A percentile compares a stretch with the other conserved stretches of the same genome.
Conservation (phyloP, 805 yeast species). For the Naumovozyma dairenensis region DNA sequence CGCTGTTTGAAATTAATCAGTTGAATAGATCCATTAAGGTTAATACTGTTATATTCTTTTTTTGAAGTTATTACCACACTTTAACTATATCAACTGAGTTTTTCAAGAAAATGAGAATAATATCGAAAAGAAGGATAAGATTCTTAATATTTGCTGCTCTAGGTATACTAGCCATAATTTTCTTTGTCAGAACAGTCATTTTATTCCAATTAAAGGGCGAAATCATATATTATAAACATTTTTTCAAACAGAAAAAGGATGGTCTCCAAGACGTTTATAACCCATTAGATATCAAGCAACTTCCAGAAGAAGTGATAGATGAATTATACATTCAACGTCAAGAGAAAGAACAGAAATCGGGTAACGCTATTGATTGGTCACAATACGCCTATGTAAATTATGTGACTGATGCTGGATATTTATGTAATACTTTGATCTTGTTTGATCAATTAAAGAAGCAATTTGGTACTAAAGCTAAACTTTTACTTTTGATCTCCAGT, state of each 20-base stretch:
- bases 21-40: too few species aligned
- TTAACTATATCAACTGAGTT: too few species aligned
- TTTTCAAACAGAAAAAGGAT: slow-evolving; percentile 21
- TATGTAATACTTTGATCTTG: slow-evolving; percentile 44
- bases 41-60: too few species aligned
- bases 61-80: too few species aligned
- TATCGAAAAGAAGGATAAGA: slow-evolving; percentile 20
- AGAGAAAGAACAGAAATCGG: slow-evolving; percentile 5
- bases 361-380: slow-evolving; percentile 31
- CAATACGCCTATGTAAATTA: slow-evolving; percentile 50
- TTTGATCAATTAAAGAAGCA: slow-evolving; percentile 32
- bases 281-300: slow-evolving; percentile 25
- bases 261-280: slow-evolving; percentile 16
- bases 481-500: slow-evolving; percentile 36
- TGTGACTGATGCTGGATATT: slow-evolving; percentile 43
- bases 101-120: slow-evolving; percentile 16
- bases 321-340: slow-evolving; percentile 11
- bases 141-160: slow-evolving; percentile 7
- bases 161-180: slow-evolving; percentile 6
- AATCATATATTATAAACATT: slow-evolving; percentile 20
- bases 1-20: too few species aligned
- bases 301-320: slow-evolving; percentile 21
- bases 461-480: slow-evolving; percentile 33
- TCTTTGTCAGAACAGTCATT: slow-evolving; percentile 14
- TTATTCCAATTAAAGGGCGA: slow-evolving; percentile 26